Percentiles rank a stretch among this genome's conserved stretches.
Evolutionary conservation across 2,329 filamentous ascomycete genomes (phyloP).

Genomic region (Aspergillus pseudoterreus): DNA sequence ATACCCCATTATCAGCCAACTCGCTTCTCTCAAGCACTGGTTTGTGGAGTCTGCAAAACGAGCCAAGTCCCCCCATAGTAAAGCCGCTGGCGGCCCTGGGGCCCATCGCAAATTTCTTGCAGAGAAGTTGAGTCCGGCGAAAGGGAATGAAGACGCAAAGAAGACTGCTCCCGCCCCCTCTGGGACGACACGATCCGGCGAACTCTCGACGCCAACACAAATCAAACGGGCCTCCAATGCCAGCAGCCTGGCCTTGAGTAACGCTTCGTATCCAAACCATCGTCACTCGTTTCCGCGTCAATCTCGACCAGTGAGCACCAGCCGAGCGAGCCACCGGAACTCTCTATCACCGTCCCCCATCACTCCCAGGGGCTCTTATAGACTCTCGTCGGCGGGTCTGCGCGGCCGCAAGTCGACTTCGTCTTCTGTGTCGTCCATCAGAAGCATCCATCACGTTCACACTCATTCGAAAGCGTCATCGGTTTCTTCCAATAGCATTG

Average conservation of each 20-base stretch:
- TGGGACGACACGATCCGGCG: conserved; percentile 20
- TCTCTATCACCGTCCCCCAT: conserved; percentile 83
- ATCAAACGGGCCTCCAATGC: conserved; percentile 39
- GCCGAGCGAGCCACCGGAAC: conserved; percentile 52
- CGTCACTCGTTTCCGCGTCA: conserved; percentile 40
- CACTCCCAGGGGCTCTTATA: conserved; percentile 81
- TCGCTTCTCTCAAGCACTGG: conserved; percentile 68
- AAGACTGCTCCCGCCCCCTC: conserved; percentile 23
- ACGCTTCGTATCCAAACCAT: conserved; percentile 39
- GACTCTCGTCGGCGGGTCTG: conserved; percentile 76
- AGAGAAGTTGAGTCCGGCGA: conserved; percentile 38
- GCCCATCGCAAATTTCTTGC: conserved; percentile 35
- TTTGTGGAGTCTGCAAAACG: conserved; percentile 65
- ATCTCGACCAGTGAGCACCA: conserved; percentile 33
- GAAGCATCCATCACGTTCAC: conserved; percentile 84
- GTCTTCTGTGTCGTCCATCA: conserved; percentile 87
- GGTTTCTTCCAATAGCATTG: conserved; percentile 75
- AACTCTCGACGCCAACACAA: conserved; percentile 35
- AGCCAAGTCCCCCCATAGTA: conserved; percentile 53
- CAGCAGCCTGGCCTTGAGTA: conserved; percentile 41
- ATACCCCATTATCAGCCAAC: conserved; percentile 62
- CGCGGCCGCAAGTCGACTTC: conserved; percentile 93
- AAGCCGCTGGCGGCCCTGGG: conserved; percentile 24
- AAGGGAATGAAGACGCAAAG: conserved; percentile 32
- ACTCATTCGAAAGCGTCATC: conserved; percentile 93